A percentile compares a stretch with the other conserved stretches of the same genome.
phyloP scores from a whole-genome alignment of 73 alveolate genomes.

The Symbiodinium pilosum region DNA sequence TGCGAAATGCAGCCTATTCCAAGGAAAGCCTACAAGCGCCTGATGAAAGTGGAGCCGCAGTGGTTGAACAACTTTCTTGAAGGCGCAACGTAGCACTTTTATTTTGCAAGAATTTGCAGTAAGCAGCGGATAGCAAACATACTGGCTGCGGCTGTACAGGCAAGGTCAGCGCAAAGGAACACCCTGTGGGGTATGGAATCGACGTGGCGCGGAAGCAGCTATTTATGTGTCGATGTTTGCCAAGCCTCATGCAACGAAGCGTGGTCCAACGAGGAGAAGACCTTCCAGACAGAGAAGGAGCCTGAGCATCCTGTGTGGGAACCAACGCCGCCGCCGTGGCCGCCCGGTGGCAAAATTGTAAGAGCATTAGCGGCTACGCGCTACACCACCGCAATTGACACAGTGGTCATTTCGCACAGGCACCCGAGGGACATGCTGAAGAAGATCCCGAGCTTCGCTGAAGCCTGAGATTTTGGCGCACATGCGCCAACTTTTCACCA shows the following conservation, averaged over 20 bases:
- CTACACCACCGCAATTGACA: not conserved
- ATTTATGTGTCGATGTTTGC: not conserved
- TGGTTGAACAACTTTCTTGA: constrained; percentile 59
- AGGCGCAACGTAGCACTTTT: not conserved
- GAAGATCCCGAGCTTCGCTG: constrained; percentile 46
- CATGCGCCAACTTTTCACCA: no score
- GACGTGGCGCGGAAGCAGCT: constrained; percentile 19
- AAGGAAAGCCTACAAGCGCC: constrained; percentile 83
- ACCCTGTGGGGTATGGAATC: constrained; percentile 66
- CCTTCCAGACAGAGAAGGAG: constrained; percentile 54
- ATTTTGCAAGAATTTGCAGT: not conserved
- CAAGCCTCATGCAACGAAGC: not conserved
- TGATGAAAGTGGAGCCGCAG: constrained; percentile 70
- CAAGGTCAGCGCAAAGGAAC: constrained; percentile 26
- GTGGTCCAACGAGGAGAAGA: constrained; percentile 25
- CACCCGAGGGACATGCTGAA: constrained; percentile 50
- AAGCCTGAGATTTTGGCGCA: not conserved
- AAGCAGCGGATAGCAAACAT: no score
- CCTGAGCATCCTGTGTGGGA: constrained; percentile 59
- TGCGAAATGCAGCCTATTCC: not conserved
- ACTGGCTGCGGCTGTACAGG: no score
- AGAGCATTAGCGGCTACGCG: not conserved
- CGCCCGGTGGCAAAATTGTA: not conserved
- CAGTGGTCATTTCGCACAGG: not conserved
- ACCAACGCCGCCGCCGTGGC: constrained; percentile 80